Conservation (phyloP, 768 basidiomycete genomes). For the Pleurotus cornucopiae region DNA sequence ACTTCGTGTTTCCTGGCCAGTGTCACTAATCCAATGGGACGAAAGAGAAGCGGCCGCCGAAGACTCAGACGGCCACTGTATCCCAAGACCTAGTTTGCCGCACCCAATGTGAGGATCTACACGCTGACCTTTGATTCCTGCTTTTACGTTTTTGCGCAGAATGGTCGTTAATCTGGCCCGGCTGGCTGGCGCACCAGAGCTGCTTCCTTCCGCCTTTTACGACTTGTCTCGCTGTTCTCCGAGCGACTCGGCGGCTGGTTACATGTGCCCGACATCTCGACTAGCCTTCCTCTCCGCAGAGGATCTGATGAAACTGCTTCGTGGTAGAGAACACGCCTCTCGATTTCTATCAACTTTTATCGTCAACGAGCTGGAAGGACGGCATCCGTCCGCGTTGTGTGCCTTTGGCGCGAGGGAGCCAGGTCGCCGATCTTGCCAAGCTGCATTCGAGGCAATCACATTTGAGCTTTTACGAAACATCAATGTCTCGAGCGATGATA, state of each 20-base stretch:
- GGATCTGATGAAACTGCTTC: constrained; percentile 58
- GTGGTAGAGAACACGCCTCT: constrained; percentile 68
- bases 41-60: constrained; percentile 57
- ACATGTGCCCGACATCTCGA: constrained; percentile 30
- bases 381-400: constrained; percentile 42
- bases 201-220: constrained; percentile 76
- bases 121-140: constrained; percentile 4
- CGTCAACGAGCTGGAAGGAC: constrained; percentile 67
- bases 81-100: constrained; percentile 50
- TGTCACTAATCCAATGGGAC: constrained; percentile 62
- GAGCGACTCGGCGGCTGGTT: constrained; percentile 55
- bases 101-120: constrained; percentile 60
- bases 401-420: constrained; percentile 44
- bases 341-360: constrained; percentile 77
- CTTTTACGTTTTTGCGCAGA: constrained; percentile 26
- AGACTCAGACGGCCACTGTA: constrained; percentile 44
- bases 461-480: constrained; percentile 73
- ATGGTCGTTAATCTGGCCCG: constrained; percentile 65
- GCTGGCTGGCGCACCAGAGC: constrained; percentile 46
- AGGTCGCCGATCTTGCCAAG: constrained; percentile 57
- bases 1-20: constrained; percentile 56
- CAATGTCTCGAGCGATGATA: constrained; percentile 59
- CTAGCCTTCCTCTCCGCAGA: constrained; percentile 40
- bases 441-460: constrained; percentile 70
- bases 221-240: constrained; percentile 69